phyloP scores from a whole-genome alignment of 1,284 basidiomycete species.

The Ustilago vetiveriae region DNA sequence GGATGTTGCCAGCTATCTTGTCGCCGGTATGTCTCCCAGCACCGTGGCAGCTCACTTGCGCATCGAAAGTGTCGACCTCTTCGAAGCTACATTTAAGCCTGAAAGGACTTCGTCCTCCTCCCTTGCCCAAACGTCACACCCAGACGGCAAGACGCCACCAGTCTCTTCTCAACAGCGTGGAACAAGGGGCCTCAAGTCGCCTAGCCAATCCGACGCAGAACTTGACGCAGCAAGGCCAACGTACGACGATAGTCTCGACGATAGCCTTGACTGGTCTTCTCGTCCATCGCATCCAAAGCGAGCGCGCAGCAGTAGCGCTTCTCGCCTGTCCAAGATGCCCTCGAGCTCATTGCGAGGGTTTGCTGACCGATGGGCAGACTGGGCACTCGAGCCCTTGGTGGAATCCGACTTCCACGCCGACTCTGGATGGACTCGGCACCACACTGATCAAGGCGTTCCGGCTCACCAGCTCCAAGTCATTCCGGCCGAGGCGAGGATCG shows the following conservation, averaged over 20 bases:
- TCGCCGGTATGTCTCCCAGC: conserved; percentile 53
- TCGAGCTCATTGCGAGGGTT: conserved; percentile 36
- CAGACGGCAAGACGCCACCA: conserved; percentile 4
- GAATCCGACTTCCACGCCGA: conserved; percentile 51
- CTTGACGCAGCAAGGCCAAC: conserved; percentile 1
- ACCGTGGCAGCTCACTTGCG: conserved; percentile 31
- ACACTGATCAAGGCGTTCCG: conserved; percentile 10
- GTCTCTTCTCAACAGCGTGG: background rate
- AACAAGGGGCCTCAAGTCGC: conserved; percentile 10
- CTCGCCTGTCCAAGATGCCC: conserved; percentile 29
- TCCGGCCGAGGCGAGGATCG: conserved; percentile 35
- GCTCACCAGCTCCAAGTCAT: conserved; percentile 17
- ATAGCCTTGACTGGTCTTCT: conserved; percentile 25
- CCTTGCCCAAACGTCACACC: background rate
- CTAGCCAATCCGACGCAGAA: conserved; percentile 22
- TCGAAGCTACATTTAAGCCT: conserved; percentile 46
- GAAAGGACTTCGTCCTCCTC: background rate
- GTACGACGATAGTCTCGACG: conserved; percentile 20
- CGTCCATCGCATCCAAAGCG: conserved; percentile 15
- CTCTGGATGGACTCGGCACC: conserved; percentile 46
- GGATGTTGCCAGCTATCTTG: conserved; percentile 48
- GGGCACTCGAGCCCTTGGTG: conserved; percentile 53
- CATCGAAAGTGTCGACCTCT: conserved; percentile 48
- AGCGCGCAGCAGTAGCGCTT: conserved; percentile 36
- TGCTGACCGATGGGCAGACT: conserved; percentile 58